phyloP scores from a whole-genome alignment of 1,139 yeast genomes.

The Blastobotrys elegans region DNA sequence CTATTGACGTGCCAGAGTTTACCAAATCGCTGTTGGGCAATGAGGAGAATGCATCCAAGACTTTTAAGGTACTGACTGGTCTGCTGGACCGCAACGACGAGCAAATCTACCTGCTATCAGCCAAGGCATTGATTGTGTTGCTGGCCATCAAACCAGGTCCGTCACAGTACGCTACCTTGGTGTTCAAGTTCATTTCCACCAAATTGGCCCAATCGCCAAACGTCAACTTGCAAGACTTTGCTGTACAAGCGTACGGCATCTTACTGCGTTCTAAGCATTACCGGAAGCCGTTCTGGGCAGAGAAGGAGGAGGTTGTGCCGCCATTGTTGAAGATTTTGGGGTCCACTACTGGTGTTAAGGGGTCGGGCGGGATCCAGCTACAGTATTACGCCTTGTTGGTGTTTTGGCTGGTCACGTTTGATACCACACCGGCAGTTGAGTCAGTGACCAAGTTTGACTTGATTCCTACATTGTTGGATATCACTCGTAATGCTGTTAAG shows the following conservation, averaged over 20 bases:
- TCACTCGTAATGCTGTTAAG: slow-evolving; percentile 78
- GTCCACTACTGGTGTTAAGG: slow-evolving; percentile 47
- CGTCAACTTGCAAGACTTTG: slow-evolving; percentile 54
- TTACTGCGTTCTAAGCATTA: slow-evolving; percentile 54
- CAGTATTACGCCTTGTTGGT: slow-evolving; percentile 75
- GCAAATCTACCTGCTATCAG: slow-evolving; percentile 34
- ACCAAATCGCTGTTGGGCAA: slow-evolving; percentile 41
- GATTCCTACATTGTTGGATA: slow-evolving; percentile 52
- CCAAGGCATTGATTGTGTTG: slow-evolving; percentile 33
- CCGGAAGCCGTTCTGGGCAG: slow-evolving; percentile 54
- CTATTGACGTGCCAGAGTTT: slow-evolving; percentile 46
- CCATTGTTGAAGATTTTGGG: slow-evolving; percentile 46
- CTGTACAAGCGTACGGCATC: slow-evolving; percentile 62
- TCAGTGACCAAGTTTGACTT: slow-evolving; percentile 45
- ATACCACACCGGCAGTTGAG: slow-evolving; percentile 47
- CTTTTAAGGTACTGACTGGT: slow-evolving; percentile 52
- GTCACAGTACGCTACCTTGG: slow-evolving; percentile 35
- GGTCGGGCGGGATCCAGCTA: slow-evolving; percentile 51
- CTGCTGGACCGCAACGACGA: slow-evolving; percentile 42
- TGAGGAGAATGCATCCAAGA: slow-evolving; percentile 43
- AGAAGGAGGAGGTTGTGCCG: slow-evolving; percentile 50
- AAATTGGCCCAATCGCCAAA: slow-evolving; percentile 46
- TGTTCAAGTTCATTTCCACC: slow-evolving; percentile 43
- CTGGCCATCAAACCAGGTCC: slow-evolving; percentile 29
- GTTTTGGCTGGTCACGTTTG: slow-evolving; percentile 83